These are phyloP conservation scores for Cicer cuneatum DNA, from an alignment of 306 rosid species.

Conservation along the genomic window DNA sequence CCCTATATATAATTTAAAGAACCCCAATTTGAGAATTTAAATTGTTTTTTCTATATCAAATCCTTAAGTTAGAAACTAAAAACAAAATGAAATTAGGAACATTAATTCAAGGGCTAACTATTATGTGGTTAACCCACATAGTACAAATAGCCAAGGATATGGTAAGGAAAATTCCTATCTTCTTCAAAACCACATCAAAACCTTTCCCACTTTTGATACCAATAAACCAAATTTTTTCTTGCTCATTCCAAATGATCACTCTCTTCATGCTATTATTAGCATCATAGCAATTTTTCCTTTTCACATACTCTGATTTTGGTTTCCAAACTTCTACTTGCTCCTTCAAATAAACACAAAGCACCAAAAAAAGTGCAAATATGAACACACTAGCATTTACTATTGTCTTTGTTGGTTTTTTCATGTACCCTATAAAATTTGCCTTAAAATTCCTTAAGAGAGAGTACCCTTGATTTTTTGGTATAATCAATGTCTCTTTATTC, in stretches of 20 bases:
- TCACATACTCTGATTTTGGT: conserved; percentile 19
- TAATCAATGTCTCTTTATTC: conserved; percentile 30
- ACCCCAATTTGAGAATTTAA: conserved; percentile 39
- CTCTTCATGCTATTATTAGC: conserved; percentile 32
- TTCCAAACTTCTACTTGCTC: conserved; percentile 46
- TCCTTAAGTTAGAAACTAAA: conserved; percentile 55
- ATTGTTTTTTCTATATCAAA: conserved; percentile 45
- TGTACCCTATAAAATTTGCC: conserved; percentile 40
- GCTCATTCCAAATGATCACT: conserved; percentile 41
- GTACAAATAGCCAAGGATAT: conserved; percentile 82
- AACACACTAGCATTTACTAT: conserved; percentile 50
- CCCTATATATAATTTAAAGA: conserved; percentile 42
- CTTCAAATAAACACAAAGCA: conserved; percentile 49
- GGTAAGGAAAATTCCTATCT: conserved; percentile 70
- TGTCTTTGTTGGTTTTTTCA: conserved; percentile 54
- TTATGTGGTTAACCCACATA: conserved; percentile 76
- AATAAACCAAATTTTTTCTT: conserved; percentile 49
- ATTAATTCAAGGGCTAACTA: conserved; percentile 46
- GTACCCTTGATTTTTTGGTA: conserved; percentile 32
- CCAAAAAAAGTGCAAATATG: conserved; percentile 54
- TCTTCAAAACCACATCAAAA: conserved; percentile 63
- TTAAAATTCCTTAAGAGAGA: conserved; percentile 44
- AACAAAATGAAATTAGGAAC: conserved; percentile 40
- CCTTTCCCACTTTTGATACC: conserved; percentile 57
- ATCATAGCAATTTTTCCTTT: conserved; percentile 19